Evolutionary conservation across 805 yeast species (phyloP).

Genomic region (Saccharomycopsis oosterbeekiorum): DNA sequence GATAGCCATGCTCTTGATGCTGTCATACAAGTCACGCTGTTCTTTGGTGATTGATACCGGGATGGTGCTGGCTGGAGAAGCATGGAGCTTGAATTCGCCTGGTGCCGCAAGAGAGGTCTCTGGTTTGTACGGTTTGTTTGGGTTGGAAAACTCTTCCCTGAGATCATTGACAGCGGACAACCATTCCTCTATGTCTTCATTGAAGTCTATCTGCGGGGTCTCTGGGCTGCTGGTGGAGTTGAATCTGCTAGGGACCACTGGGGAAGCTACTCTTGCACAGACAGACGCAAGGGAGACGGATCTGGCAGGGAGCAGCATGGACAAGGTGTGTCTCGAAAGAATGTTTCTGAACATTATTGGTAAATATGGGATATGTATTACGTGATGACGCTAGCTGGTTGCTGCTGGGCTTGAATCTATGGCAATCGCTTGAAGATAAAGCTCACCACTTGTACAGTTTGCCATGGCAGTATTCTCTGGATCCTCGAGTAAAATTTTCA

Average conservation of each 20-base stretch:
- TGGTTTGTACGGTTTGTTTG: conserved; percentile 28
- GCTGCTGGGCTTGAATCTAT: too few species aligned
- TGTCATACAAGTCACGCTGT: conserved; percentile 50
- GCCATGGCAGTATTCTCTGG: neutral
- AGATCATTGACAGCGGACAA: conserved; percentile 31
- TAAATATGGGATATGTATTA: neutral
- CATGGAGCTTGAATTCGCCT: conserved; percentile 29
- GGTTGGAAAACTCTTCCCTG: conserved; percentile 29
- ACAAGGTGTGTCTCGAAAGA: neutral
- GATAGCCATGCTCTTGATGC: conserved; percentile 39
- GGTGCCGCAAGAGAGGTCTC: conserved; percentile 33
- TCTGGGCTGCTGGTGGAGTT: neutral
- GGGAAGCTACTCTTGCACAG: neutral
- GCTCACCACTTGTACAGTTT: neutral
- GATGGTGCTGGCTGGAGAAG: conserved; percentile 23
- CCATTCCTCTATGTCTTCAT: conserved; percentile 33
- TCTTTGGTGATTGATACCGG: conserved; percentile 50
- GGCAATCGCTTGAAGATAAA: neutral
- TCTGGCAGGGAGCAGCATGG: neutral
- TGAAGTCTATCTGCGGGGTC: conserved; percentile 14
- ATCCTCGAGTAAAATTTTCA: neutral
- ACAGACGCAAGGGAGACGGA: neutral
- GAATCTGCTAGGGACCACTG: neutral
- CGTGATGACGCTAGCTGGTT: neutral
- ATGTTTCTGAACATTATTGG: neutral